Evolutionary conservation across 2,329 filamentous ascomycete species (phyloP).

Genomic region (Phaeomoniella chlamydospora): DNA sequence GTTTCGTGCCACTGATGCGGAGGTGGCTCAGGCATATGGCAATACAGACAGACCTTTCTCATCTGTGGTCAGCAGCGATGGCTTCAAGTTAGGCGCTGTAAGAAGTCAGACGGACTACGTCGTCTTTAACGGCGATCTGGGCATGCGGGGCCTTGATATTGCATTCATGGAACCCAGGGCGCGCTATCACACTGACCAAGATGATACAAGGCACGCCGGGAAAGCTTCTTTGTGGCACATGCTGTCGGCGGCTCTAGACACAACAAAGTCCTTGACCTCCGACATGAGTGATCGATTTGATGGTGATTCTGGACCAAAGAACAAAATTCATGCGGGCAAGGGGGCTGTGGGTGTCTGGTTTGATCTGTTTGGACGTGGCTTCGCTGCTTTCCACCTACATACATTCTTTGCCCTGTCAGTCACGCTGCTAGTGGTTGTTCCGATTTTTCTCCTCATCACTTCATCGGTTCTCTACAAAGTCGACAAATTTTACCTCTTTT

Average conservation of each 20-base stretch:
- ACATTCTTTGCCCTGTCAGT: slow-evolving; percentile 83
- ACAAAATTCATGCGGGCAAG: slow-evolving; percentile 51
- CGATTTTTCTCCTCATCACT: slow-evolving; percentile 55
- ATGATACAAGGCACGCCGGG: slow-evolving; percentile 64
- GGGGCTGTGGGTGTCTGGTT: slow-evolving; percentile 76
- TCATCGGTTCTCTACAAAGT: slow-evolving; percentile 53
- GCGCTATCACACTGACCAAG: slow-evolving; percentile 81
- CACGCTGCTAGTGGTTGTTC: slow-evolving; percentile 65
- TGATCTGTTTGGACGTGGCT: slow-evolving; percentile 68
- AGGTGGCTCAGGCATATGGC: slow-evolving; percentile 69
- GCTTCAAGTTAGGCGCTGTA: slow-evolving; percentile 65
- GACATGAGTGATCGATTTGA: slow-evolving; percentile 54
- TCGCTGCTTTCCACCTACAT: slow-evolving; percentile 65
- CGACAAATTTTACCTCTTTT: slow-evolving; percentile 84
- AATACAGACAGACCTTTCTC: slow-evolving; percentile 65
- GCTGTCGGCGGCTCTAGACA: slow-evolving; percentile 69
- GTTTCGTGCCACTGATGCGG: slow-evolving; percentile 76
- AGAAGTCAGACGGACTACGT: slow-evolving; percentile 81
- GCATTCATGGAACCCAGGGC: slow-evolving; percentile 80
- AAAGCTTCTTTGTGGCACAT: slow-evolving; percentile 73
- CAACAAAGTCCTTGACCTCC: slow-evolving; percentile 55
- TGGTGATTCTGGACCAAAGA: slow-evolving; percentile 39
- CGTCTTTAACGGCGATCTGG: slow-evolving; percentile 62
- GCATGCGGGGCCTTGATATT: slow-evolving; percentile 77
- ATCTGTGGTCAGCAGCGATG: slow-evolving; percentile 66